These are phyloP conservation scores for Arthrobotrys conoides DNA, from an alignment of 2,329 filamentous ascomycete genomes.

Conservation along the genomic window DNA sequence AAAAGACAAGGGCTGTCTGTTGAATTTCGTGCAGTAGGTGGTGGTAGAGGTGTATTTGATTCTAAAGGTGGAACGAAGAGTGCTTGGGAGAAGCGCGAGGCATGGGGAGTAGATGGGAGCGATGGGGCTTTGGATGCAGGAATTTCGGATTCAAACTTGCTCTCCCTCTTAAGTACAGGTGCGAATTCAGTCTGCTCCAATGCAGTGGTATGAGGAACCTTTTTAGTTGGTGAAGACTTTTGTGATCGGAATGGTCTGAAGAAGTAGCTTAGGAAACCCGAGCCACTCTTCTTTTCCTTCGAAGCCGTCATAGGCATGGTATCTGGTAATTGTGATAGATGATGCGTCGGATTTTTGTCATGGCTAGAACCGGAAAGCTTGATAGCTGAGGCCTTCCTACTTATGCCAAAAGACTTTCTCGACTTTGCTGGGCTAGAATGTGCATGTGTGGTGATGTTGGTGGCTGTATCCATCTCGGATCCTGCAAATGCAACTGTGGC, in stretches of 20 bases:
- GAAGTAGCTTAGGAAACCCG: slow-evolving; percentile 55
- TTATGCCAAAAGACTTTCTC: slow-evolving; percentile 60
- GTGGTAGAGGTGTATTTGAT: slow-evolving; percentile 29
- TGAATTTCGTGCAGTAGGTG: slow-evolving; percentile 27
- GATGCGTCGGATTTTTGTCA: slow-evolving; percentile 41
- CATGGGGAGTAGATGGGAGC: slow-evolving; percentile 49
- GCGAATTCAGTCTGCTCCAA: slow-evolving; percentile 44
- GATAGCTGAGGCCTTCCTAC: slow-evolving; percentile 57
- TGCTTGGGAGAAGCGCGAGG: slow-evolving; percentile 55
- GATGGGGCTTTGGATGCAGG: slow-evolving; percentile 44
- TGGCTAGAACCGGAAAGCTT: slow-evolving; percentile 33
- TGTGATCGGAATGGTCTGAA: slow-evolving; percentile 60
- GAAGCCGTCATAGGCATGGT: slow-evolving; percentile 38
- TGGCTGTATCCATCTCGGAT: slow-evolving; percentile 58
- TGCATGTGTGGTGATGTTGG: slow-evolving; percentile 32
- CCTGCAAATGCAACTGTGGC: slow-evolving; percentile 59
- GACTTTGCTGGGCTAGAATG: slow-evolving; percentile 55
- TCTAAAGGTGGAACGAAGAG: slow-evolving; percentile 54
- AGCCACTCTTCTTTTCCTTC: slow-evolving; percentile 52
- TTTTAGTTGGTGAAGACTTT: slow-evolving; percentile 47
- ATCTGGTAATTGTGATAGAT: slow-evolving; percentile 24
- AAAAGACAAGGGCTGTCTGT: slow-evolving; percentile 55
- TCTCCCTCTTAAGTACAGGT: slow-evolving; percentile 34
- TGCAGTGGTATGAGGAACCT: slow-evolving; percentile 43
- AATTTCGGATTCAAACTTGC: slow-evolving; percentile 49